A percentile compares a stretch with the other conserved stretches of the same genome.
Conservation (phyloP, 1,139 yeast species). For the Yamadazyma conglobata region DNA sequence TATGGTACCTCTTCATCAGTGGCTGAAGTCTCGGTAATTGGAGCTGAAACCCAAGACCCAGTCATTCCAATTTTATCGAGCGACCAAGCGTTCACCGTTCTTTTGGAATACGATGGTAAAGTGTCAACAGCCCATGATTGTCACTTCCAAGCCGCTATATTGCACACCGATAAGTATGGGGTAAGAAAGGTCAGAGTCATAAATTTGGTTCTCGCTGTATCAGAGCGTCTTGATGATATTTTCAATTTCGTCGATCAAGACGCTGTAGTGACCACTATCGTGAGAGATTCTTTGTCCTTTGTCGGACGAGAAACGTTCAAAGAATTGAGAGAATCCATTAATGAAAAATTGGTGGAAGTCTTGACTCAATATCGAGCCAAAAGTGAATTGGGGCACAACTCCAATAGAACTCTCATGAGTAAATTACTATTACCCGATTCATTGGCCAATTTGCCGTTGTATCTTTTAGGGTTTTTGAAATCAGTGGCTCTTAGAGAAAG, state of each 20-base stretch:
- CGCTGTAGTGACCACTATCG: conserved; percentile 65
- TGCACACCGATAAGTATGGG: conserved; percentile 79
- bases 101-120: conserved; percentile 75
- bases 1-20: conserved; percentile 50
- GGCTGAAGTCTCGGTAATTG: conserved; percentile 27
- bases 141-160: conserved; percentile 86
- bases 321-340: conserved; percentile 62
- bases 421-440: conserved; percentile 83
- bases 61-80: conserved; percentile 62
- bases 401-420: conserved; percentile 48
- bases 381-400: conserved; percentile 45
- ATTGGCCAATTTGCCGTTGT: conserved; percentile 67
- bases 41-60: conserved; percentile 54
- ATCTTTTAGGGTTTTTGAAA: conserved; percentile 67
- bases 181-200: conserved; percentile 79
- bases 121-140: conserved; percentile 72
- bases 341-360: conserved; percentile 64
- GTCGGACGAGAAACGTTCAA: conserved; percentile 58
- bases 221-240: conserved; percentile 69
- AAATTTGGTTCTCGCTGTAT: conserved; percentile 77
- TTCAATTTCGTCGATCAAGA: conserved; percentile 86
- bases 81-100: conserved; percentile 67
- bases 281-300: conserved; percentile 65
- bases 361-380: conserved; percentile 72
- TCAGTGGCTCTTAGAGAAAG: conserved; percentile 57